These are phyloP conservation scores for Strobilomyces echinocephalus DNA, from an alignment of 768 basidiomycete genomes.

Conservation along the genomic window DNA sequence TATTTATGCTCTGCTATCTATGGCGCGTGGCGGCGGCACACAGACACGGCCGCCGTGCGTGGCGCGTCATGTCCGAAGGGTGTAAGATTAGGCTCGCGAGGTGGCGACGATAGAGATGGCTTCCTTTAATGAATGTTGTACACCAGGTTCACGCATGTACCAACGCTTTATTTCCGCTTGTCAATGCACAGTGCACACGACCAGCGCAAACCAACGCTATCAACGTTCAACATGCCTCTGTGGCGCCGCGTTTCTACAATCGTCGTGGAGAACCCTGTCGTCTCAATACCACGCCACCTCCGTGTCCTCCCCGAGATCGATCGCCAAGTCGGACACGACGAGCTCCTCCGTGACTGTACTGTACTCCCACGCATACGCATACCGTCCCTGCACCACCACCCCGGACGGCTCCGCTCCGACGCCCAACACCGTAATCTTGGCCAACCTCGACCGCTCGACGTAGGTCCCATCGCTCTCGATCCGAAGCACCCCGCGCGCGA, in stretches of 20 bases:
- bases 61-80: conserved; percentile 32
- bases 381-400: conserved; percentile 38
- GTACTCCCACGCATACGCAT: conserved; percentile 36
- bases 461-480: conserved; percentile 31
- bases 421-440: conserved; percentile 53
- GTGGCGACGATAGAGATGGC: not conserved
- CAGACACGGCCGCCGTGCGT: too few species aligned
- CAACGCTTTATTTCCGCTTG: too few species aligned
- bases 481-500: conserved; percentile 30
- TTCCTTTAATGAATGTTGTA: not conserved
- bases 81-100: not conserved
- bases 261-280: not conserved
- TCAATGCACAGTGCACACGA: too few species aligned
- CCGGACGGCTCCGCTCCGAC: conserved; percentile 33
- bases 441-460: conserved; percentile 40
- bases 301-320: conserved; percentile 40
- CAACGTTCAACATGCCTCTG: not conserved
- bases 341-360: conserved; percentile 36
- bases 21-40: not conserved
- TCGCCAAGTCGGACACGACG: conserved; percentile 33
- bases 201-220: not conserved
- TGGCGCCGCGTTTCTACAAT: too few species aligned
- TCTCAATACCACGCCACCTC: conserved; percentile 30
- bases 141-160: not conserved
- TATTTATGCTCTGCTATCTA: not conserved